phyloP scores from a whole-genome alignment of 2,329 filamentous ascomycete species.

The Alternaria hordeiaustralica region DNA sequence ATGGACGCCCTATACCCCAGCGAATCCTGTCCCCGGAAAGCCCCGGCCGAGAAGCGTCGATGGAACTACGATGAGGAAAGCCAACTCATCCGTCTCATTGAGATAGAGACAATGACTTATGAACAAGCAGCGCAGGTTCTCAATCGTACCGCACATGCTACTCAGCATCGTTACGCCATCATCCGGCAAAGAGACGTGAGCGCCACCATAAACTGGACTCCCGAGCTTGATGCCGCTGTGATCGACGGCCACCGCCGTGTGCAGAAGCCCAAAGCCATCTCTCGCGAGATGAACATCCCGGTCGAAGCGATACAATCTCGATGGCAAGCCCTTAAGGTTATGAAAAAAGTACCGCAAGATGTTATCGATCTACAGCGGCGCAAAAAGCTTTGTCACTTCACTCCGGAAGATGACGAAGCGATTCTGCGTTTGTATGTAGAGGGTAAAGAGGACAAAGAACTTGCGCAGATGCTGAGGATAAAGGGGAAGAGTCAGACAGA shows the following conservation, averaged over 20 bases:
- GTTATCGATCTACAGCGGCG: conserved; percentile 1
- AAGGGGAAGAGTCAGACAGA: conserved; percentile 1
- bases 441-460: background rate
- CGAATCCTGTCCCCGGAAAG: background rate
- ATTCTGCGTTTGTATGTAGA: conserved; percentile 8
- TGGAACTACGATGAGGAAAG: conserved; percentile 12
- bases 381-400: background rate
- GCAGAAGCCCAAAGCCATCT: background rate
- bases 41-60: background rate
- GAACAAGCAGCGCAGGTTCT: background rate
- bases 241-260: conserved; percentile 8
- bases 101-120: background rate
- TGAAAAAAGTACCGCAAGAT: conserved; percentile 10
- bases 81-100: conserved; percentile 1
- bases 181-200: background rate
- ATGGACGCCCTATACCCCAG: background rate
- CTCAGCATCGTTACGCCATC: background rate
- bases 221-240: conserved; percentile 5
- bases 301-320: conserved; percentile 8
- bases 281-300: background rate
- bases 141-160: background rate
- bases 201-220: conserved; percentile 4
- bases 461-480: background rate
- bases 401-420: conserved; percentile 6
- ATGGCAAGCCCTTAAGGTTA: conserved; percentile 4